Percentiles rank a stretch among this genome's conserved stretches.
These are phyloP conservation scores for Cutaneotrichosporon sp. DNA, from an alignment of 1,284 basidiomycete species.

Conservation along the genomic window DNA sequence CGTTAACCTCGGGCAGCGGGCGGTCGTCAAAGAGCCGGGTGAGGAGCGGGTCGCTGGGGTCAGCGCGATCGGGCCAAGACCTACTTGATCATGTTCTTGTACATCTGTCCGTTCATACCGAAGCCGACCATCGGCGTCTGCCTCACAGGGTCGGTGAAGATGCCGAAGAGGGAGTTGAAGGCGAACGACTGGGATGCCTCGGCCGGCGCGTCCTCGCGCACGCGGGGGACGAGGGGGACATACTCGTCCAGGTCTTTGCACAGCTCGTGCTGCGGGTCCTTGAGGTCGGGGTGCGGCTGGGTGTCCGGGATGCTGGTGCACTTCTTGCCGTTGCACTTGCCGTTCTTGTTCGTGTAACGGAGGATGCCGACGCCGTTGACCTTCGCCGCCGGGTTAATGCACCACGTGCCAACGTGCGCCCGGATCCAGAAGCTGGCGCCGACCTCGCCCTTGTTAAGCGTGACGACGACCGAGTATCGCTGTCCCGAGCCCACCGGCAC, in stretches of 20 bases:
- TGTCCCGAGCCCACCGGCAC: conserved; percentile 34
- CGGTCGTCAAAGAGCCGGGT: not conserved
- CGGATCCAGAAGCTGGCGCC: conserved; percentile 46
- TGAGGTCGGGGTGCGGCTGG: conserved; percentile 9
- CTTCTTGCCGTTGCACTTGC: not conserved
- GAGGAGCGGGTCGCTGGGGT: not conserved
- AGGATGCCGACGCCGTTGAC: conserved; percentile 8
- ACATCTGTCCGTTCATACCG: conserved; percentile 38
- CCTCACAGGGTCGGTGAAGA: conserved; percentile 27
- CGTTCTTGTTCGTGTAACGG: conserved; percentile 9
- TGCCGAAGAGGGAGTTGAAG: conserved; percentile 31
- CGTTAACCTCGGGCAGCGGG: conserved; percentile 20
- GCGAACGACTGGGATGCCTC: conserved; percentile 16
- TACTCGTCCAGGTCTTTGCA: conserved; percentile 34
- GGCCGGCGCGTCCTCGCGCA: conserved; percentile 27
- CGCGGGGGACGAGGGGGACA: conserved; percentile 30
- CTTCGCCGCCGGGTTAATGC: conserved; percentile 5
- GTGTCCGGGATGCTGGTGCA: not conserved
- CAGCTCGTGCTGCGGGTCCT: not conserved
- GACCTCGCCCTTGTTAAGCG: conserved; percentile 33
- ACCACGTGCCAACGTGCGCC: conserved; percentile 27
- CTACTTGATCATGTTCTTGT: conserved; percentile 34
- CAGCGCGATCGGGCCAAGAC: not conserved
- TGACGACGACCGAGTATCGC: conserved; percentile 43
- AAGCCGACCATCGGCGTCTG: conserved; percentile 28